phyloP scores from a whole-genome alignment of 176 grass and related monocot species.

The Cymbopogon citratus region DNA sequence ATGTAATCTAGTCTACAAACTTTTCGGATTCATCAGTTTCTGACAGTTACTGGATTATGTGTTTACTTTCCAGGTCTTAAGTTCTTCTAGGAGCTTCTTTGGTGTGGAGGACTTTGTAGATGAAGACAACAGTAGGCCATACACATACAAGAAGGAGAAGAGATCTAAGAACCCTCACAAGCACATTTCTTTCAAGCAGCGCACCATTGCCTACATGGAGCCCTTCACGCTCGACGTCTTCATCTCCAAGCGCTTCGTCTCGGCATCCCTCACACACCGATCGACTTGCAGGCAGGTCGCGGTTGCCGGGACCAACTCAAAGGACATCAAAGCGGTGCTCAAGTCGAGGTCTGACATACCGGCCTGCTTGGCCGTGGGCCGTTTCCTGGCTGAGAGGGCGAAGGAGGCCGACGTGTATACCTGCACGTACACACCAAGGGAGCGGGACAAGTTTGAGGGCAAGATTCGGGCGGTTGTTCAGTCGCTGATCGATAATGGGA shows the following conservation, averaged over 20 bases:
- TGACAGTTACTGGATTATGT: neutral
- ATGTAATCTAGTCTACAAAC: neutral
- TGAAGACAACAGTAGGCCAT: slow-evolving; percentile 82
- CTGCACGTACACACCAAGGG: slow-evolving; percentile 75
- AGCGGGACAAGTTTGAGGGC: slow-evolving; percentile 77
- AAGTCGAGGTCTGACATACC: slow-evolving; percentile 70
- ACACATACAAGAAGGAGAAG: slow-evolving; percentile 96
- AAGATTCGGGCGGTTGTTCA: slow-evolving; percentile 87
- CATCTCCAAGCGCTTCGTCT: slow-evolving; percentile 86
- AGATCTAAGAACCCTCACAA: slow-evolving; percentile 83
- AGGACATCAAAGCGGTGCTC: slow-evolving; percentile 71
- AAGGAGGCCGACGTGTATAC: slow-evolving; percentile 86
- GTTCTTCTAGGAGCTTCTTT: slow-evolving; percentile 75
- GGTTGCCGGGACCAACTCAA: slow-evolving; percentile 82
- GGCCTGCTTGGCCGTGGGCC: slow-evolving; percentile 70
- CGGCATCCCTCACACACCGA: slow-evolving; percentile 74
- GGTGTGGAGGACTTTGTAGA: slow-evolving; percentile 88
- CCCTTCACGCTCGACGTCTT: slow-evolving; percentile 86
- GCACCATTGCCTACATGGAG: slow-evolving; percentile 81
- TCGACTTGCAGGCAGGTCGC: slow-evolving; percentile 88
- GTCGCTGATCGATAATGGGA: slow-evolving; percentile 75
- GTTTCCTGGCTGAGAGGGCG: slow-evolving; percentile 71
- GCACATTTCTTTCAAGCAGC: slow-evolving; percentile 94
- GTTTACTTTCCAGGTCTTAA: neutral
- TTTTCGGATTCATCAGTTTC: neutral